Conservation (phyloP, 225 moss, liverwort and hornwort species). For the Sphagnum contortum region DNA sequence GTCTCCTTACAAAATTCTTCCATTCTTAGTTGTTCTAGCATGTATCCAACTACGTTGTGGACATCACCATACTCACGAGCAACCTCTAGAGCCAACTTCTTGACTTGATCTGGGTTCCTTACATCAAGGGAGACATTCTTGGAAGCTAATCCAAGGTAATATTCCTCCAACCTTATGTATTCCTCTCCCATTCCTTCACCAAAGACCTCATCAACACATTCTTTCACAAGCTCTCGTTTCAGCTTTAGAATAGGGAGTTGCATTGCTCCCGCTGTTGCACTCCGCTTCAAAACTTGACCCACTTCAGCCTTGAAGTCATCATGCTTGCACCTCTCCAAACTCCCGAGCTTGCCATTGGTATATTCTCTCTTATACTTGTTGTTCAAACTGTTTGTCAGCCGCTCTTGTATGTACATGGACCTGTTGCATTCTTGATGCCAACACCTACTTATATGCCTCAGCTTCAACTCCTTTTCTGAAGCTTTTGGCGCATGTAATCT, state of each 20-base stretch:
- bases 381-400: neutral
- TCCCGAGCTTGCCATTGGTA: neutral
- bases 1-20: neutral
- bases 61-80: conserved; percentile 6
- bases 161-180: conserved; percentile 13
- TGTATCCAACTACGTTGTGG: conserved; percentile 9
- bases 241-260: conserved; percentile 8
- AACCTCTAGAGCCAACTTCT: conserved; percentile 4
- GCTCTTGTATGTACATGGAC: conserved; percentile 10
- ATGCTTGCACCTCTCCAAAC: conserved; percentile 11
- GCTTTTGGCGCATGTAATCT: too few relatives aligned
- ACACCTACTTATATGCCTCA: conserved; percentile 10
- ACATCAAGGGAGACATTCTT: neutral
- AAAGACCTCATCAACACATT: conserved; percentile 12
- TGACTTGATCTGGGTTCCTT: neutral
- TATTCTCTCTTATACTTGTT: conserved; percentile 13
- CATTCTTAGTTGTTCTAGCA: conserved; percentile 16
- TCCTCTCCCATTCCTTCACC: conserved; percentile 15
- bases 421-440: conserved; percentile 33
- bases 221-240: conserved; percentile 11
- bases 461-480: conserved; percentile 3
- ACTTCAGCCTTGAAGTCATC: conserved; percentile 21
- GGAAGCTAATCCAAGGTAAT: conserved; percentile 5
- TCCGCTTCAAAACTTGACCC: conserved; percentile 5
- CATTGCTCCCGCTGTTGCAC: conserved; percentile 8